Conservation (phyloP, 2,329 filamentous ascomycete genomes). For the Thermomyces lanuginosus region DNA sequence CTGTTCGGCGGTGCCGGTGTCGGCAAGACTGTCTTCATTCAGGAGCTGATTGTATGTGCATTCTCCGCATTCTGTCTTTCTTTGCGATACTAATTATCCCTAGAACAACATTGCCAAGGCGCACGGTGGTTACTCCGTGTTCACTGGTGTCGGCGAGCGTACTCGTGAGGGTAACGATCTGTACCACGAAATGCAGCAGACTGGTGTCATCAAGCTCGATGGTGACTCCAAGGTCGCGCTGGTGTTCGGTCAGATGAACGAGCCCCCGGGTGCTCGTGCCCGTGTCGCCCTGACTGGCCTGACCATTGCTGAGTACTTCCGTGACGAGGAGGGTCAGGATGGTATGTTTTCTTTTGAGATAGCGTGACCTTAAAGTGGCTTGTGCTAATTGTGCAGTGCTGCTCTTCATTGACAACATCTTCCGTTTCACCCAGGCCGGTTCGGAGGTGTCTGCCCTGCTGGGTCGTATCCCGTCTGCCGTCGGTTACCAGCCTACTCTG, state of each 20-base stretch:
- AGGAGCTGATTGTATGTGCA: conserved; percentile 75
- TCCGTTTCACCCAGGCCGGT: conserved; percentile 99
- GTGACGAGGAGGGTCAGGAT: conserved; percentile 69
- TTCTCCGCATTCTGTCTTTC: conserved; percentile 1
- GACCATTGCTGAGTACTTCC: conserved; percentile 57
- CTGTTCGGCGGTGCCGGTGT: conserved; percentile 99
- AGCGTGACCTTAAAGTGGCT: conserved; percentile 10
- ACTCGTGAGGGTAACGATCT: conserved; percentile 99
- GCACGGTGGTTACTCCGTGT: conserved; percentile 99
- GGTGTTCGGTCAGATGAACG: conserved; percentile 99
- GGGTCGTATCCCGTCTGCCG: conserved; percentile 98
- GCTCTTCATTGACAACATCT: conserved; percentile 99
- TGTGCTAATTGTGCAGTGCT: conserved; percentile 44
- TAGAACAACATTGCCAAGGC: conserved; percentile 99
- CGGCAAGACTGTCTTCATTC: conserved; percentile 99
- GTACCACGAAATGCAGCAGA: conserved; percentile 99
- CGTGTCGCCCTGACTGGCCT: conserved; percentile 95
- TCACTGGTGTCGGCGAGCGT: conserved; percentile 99
- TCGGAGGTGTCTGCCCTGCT: conserved; percentile 98
- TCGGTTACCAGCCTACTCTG: conserved; percentile 99
- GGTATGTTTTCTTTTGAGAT: conserved; percentile 39
- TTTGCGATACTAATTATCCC: background rate
- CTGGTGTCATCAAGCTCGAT: conserved; percentile 96
- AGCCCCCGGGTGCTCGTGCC: conserved; percentile 97
- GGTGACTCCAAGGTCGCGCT: conserved; percentile 98